Conservation (phyloP, 2,329 filamentous ascomycete species). For the Talaromyces marneffei region DNA sequence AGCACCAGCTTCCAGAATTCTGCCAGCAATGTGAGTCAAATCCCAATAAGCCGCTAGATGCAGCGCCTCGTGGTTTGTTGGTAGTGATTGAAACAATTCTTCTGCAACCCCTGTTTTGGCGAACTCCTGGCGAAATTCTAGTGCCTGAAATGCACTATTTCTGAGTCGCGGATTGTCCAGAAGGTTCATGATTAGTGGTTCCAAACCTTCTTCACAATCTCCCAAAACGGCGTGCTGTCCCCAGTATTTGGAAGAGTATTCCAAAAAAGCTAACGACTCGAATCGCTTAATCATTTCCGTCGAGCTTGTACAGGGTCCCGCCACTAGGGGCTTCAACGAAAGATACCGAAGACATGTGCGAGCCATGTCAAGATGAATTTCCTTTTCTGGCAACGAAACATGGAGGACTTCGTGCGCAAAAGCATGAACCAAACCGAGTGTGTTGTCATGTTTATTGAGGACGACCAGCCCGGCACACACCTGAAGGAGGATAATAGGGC, state of each 20-base stretch:
- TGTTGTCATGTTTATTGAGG: conserved; percentile 6
- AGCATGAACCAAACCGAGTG: conserved; percentile 6
- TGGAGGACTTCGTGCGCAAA: conserved; percentile 2
- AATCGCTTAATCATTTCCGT: background rate
- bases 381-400: background rate
- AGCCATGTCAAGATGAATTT: background rate
- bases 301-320: background rate
- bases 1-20: background rate
- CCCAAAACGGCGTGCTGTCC: background rate
- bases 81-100: background rate
- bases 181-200: background rate
- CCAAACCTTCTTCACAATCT: background rate
- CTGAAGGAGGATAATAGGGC: conserved; percentile 3
- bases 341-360: background rate
- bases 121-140: background rate
- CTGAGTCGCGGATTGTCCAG: background rate
- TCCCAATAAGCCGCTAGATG: background rate
- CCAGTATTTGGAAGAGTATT: background rate
- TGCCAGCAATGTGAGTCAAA: background rate
- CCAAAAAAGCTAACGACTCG: background rate
- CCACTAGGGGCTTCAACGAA: background rate
- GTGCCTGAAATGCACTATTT: background rate
- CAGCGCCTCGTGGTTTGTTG: background rate
- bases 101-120: background rate
- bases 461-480: conserved; percentile 8